These are phyloP conservation scores for Schwanniomyces occidentalis DNA, from an alignment of 805 yeast species.

Conservation along the genomic window DNA sequence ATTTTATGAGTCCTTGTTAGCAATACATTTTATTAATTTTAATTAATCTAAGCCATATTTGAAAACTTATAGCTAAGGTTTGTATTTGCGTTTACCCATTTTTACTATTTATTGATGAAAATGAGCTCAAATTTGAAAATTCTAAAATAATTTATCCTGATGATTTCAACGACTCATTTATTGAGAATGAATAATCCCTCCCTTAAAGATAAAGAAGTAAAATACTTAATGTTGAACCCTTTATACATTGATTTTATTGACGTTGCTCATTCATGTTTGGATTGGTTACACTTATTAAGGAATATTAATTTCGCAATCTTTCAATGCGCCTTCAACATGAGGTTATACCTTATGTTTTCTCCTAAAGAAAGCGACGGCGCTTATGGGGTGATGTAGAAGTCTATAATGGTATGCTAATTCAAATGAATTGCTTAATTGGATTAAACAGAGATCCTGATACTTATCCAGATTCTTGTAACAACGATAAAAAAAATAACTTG, in stretches of 20 bases:
- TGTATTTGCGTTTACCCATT: slow-evolving; percentile 62
- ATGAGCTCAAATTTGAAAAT: slow-evolving; percentile 42
- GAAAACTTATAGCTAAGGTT: too few species aligned
- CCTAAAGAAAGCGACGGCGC: slow-evolving; percentile 54
- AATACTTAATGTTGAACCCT: too few species aligned
- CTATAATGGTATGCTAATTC: slow-evolving; percentile 28
- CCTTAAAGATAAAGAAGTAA: too few species aligned
- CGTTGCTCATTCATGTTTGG: slow-evolving; percentile 50
- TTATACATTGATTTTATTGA: too few species aligned
- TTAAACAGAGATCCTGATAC: slow-evolving; percentile 48
- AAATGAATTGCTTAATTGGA: slow-evolving; percentile 48
- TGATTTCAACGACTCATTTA: too few species aligned
- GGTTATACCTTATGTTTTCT: slow-evolving; percentile 52
- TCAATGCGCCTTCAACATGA: slow-evolving; percentile 60
- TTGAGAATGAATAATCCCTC: too few species aligned
- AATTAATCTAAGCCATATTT: too few species aligned
- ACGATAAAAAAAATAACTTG: slow-evolving; percentile 34
- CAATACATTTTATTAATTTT: too few species aligned
- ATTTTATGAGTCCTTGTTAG: too few species aligned
- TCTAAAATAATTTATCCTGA: too few species aligned
- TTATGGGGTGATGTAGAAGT: slow-evolving; percentile 33
- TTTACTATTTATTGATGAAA: slow-evolving; percentile 64
- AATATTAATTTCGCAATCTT: slow-evolving; percentile 50
- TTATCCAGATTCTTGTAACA: slow-evolving; percentile 27
- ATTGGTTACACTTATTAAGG: slow-evolving; percentile 46